Evolutionary conservation across 2,329 filamentous ascomycete species (phyloP).

Genomic region (Cladobotryum mycophilum): DNA sequence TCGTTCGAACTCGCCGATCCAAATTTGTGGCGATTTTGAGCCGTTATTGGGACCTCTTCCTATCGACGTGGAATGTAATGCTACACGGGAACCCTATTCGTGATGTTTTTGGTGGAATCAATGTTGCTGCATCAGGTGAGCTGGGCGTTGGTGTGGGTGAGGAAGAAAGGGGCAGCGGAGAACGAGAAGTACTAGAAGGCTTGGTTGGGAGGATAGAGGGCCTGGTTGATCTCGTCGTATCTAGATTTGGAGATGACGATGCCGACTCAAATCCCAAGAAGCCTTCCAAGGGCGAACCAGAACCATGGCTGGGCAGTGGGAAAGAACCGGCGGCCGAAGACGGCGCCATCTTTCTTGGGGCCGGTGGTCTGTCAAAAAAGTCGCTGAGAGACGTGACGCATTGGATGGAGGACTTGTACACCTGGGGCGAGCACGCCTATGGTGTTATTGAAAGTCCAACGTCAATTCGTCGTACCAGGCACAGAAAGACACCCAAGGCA

Average conservation of each 20-base stretch:
- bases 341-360: constrained; percentile 79
- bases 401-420: constrained; percentile 87
- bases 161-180: constrained; percentile 88
- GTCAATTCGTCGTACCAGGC: constrained; percentile 51
- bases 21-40: constrained; percentile 68
- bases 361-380: constrained; percentile 63
- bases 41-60: constrained; percentile 70
- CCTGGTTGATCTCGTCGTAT: constrained; percentile 80
- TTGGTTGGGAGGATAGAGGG: constrained; percentile 74
- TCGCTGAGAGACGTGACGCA: constrained; percentile 68
- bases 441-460: constrained; percentile 75
- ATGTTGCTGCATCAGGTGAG: constrained; percentile 83
- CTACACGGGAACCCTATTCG: constrained; percentile 83
- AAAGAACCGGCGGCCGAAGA: constrained; percentile 64
- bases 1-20: constrained; percentile 53
- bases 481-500: constrained; percentile 23
- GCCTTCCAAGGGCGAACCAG: constrained; percentile 13
- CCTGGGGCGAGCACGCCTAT: constrained; percentile 77
- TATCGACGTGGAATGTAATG: constrained; percentile 78
- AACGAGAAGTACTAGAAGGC: constrained; percentile 89
- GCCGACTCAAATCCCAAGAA: constrained; percentile 21
- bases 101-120: constrained; percentile 74
- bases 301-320: constrained; percentile 68
- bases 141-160: constrained; percentile 91
- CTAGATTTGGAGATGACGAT: constrained; percentile 63